phyloP scores from a whole-genome alignment of 1,284 basidiomycete genomes.

The Trichosporon ovoides region DNA sequence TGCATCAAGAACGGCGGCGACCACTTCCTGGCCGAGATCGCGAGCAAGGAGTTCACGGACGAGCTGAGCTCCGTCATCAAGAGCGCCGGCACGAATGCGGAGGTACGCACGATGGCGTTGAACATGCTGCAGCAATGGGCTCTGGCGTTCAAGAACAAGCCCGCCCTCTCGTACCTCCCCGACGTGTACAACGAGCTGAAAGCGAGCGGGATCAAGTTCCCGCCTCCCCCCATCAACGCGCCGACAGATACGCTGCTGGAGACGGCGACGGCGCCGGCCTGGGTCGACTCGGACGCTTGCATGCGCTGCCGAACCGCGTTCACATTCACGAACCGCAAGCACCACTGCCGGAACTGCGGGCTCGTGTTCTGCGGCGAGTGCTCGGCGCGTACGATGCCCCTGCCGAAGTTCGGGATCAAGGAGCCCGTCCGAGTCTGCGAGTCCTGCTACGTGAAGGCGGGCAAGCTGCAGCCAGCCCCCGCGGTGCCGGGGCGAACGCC shows the following conservation, averaged over 20 bases:
- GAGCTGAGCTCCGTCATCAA: conserved; percentile 52
- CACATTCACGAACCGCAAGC: conserved; percentile 93
- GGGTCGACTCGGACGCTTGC: conserved; percentile 94
- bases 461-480: conserved; percentile 33
- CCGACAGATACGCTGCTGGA: conserved; percentile 39
- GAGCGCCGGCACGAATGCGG: conserved; percentile 57
- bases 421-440: conserved; percentile 95
- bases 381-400: conserved; percentile 73
- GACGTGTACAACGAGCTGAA: conserved; percentile 74
- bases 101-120: conserved; percentile 78
- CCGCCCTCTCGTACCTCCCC: conserved; percentile 64
- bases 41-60: conserved; percentile 88
- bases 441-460: conserved; percentile 71
- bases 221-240: conserved; percentile 39
- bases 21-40: conserved; percentile 75
- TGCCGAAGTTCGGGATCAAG: conserved; percentile 90
- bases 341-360: conserved; percentile 98
- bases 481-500: conserved; percentile 42
- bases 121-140: conserved; percentile 88
- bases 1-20: conserved; percentile 99
- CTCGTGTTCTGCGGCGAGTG: conserved; percentile 94
- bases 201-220: conserved; percentile 59
- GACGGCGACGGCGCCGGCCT: conserved; percentile 66
- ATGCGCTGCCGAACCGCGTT: conserved; percentile 87
- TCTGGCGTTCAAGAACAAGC: conserved; percentile 76